A percentile compares a stretch with the other conserved stretches of the same genome.
Evolutionary conservation across 2,329 filamentous ascomycete genomes (phyloP).

Genomic region (Ceratocystis destructans): DNA sequence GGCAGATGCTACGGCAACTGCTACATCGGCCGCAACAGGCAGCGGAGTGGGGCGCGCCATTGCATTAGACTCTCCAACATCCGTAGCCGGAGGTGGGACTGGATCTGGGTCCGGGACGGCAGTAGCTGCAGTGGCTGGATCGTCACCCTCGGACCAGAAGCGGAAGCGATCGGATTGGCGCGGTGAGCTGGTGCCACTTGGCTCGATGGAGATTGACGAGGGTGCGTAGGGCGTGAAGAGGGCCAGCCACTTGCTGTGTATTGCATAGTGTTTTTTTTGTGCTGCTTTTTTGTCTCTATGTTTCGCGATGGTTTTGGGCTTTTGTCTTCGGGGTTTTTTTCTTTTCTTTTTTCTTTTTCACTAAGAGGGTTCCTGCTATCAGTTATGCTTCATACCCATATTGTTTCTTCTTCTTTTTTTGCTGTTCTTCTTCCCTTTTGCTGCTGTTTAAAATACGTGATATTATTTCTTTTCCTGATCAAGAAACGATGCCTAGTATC

Average conservation of each 20-base stretch:
- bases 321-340: not conserved
- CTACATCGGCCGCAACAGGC: not conserved
- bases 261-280: not conserved
- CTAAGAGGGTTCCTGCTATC: conserved; percentile 1
- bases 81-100: not conserved
- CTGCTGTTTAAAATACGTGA: not conserved
- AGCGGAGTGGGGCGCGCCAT: not conserved
- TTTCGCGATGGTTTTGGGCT: not conserved
- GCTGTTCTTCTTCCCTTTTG: not conserved
- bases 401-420: not conserved
- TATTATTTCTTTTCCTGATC: no score
- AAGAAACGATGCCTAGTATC: no score
- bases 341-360: not conserved
- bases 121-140: not conserved
- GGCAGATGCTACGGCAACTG: not conserved
- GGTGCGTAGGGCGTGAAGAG: not conserved
- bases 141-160: conserved; percentile 16
- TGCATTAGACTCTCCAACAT: conserved; percentile 8
- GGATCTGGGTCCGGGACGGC: not conserved
- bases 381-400: conserved; percentile 12
- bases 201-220: conserved; percentile 15
- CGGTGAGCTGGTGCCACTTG: conserved; percentile 11
- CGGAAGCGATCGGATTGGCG: conserved; percentile 17
- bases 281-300: not conserved
- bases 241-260: not conserved